Base-by-base conservation (phyloP, 345 rosid species). In the Barbarea vulgaris region DNA sequence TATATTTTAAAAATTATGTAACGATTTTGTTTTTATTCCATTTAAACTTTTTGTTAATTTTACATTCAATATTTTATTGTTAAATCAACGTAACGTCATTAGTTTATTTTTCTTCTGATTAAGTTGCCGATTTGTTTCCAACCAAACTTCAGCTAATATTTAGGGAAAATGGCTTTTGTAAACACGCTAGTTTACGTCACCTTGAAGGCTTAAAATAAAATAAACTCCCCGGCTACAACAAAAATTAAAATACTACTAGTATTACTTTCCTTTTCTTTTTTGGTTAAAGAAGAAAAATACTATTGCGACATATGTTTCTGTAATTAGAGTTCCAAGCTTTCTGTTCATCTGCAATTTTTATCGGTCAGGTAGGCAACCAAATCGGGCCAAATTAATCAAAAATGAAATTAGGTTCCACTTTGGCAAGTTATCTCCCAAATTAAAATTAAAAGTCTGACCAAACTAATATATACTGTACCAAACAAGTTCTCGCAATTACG, bases 101-200 rank as follows among this genome's bases (percentile, higher is more conserved):
- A 7, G 15, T 22, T 22, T 53, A 19, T 19, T 22, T 31, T 4
- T 7, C 25, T 44, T 64, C 22, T 55, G 47, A 64, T 52, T 69
- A 59, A 46, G 59, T 37, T 25, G 53, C 37, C 63, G 54, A 52
- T 39, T n/a, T 53, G 53, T 53, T 77, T 69, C 76, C 19, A 46
- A 70, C 80, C 76, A 70, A 77, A 77, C 66, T 46, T 44, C 65
- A 77, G 58, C 80, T 70, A 77, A 63, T 47, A 69, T 63, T 70
- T 62, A 46, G 80, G 31, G 7, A 10, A 19, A 59, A 55, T n/a
- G 1, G 61, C 10, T 19, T 66, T 76, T 76, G 5, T 42, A 24
- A 54, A 76, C 80, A 76, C 75, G 75, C 50, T 30, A 76, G 48
- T 76, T 76, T 42, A 22, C 21, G 47, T 22, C 72, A 75, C 22